Evolutionary conservation across 2,329 filamentous ascomycete species (phyloP), one percentile per base, ranked within the genome.

Genomic region (Fusarium solani-melongenae): DNA sequence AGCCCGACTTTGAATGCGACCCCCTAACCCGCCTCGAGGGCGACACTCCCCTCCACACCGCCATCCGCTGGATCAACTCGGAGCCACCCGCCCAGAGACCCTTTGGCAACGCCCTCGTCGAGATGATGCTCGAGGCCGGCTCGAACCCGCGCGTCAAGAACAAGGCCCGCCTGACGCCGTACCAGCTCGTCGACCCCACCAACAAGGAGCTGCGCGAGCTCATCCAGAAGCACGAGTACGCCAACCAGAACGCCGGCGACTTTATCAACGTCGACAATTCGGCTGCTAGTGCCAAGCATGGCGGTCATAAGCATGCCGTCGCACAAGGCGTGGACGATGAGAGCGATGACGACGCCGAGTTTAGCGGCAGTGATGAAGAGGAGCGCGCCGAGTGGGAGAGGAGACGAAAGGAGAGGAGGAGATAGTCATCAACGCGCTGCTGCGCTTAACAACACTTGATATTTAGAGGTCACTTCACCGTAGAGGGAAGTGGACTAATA

Each of bases 1-100:
- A 96, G 82, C 91, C 93, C 75, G 91, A 92, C 76, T 92, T 97
- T 82, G 94, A 96, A 84, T 96, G 95, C 84, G 94, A 97, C 84
- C 92, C 93, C 63, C 78, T 91, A 78, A 92, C 91, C 84, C 89
- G 89, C 76, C 81, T 88, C 78, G 93, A 96, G 68, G 88, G 89
- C 71, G 93, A 96, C 83, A 95, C 93, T 3, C 93, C 93, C 33
- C 87, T 97, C 67, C 94, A 97, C 87, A 90, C 90, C 79, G 93
- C 91, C 64, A 90, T 96, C 76, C 89, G 92, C 78, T 96, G 91
- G 87, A 89, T 93, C 84, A 95, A 95, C 87, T 84, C 84, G 64
- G 88, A 93, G 78, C 87, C 88, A 38, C 84, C 87, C 51, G 87
- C 87, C 64, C 90, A 93, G 81, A 89, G 90, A 82, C 86, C 88